Percentiles rank a stretch among this genome's conserved stretches.
phyloP scores from a whole-genome alignment of 1,284 basidiomycete genomes.

The Ceratobasidium sp. region DNA sequence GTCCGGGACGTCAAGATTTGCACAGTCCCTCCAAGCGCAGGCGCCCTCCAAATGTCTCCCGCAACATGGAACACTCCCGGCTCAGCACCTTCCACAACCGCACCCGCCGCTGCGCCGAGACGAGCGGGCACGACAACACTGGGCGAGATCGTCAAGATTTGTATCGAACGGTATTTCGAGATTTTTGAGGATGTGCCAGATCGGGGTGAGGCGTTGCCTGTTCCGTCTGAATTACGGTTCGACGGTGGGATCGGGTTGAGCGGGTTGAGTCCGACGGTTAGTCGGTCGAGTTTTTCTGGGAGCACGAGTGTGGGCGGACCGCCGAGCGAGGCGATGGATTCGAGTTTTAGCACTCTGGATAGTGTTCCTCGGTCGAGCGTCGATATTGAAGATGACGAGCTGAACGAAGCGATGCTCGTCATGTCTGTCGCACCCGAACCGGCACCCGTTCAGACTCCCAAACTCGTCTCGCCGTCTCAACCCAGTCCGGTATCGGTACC shows the following conservation, averaged over 20 bases:
- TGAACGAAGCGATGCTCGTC: slow-evolving; percentile 79
- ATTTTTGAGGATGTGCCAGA: slow-evolving; percentile 83
- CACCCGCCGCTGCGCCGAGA: slow-evolving; percentile 48
- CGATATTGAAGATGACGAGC: slow-evolving; percentile 73
- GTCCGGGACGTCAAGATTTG: slow-evolving; percentile 80
- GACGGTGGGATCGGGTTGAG: slow-evolving; percentile 29
- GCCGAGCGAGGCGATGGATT: slow-evolving; percentile 41
- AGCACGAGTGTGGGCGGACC: neutral
- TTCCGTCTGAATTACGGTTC: slow-evolving; percentile 37
- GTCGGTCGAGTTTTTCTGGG: slow-evolving; percentile 30
- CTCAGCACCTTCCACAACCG: neutral
- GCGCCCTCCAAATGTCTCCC: slow-evolving; percentile 57
- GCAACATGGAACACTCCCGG: slow-evolving; percentile 41
- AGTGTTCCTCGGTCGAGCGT: slow-evolving; percentile 50
- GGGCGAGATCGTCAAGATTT: slow-evolving; percentile 77
- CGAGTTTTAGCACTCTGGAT: slow-evolving; percentile 55
- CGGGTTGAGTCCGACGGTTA: slow-evolving; percentile 29
- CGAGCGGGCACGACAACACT: slow-evolving; percentile 71
- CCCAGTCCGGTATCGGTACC: neutral
- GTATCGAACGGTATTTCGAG: slow-evolving; percentile 86
- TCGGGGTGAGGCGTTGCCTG: slow-evolving; percentile 70
- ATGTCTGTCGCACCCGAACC: slow-evolving; percentile 71
- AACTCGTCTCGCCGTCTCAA: slow-evolving; percentile 32
- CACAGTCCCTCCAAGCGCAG: slow-evolving; percentile 61
- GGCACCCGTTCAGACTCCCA: slow-evolving; percentile 46